Conservation (phyloP, 140 eudicot genomes). For the Oenanthe javanica region DNA sequence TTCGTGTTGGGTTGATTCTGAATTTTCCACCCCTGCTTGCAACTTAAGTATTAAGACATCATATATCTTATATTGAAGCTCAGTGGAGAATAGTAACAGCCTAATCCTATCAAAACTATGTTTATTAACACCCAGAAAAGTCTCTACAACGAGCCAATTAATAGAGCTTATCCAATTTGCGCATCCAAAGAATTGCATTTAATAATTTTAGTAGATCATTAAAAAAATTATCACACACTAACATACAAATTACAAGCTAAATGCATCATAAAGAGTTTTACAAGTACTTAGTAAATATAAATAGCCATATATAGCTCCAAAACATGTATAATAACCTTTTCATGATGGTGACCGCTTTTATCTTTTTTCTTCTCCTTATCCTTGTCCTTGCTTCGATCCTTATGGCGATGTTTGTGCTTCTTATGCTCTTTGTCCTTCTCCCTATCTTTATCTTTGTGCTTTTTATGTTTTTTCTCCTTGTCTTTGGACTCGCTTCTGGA, state of each 20-base stretch:
- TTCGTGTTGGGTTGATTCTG: too few relatives aligned
- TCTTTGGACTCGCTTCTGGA: conserved; percentile 63
- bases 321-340: conserved; percentile 44
- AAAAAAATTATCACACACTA: not conserved
- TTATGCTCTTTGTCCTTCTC: conserved; percentile 85
- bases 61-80: too few relatives aligned
- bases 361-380: conserved; percentile 73
- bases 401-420: conserved; percentile 82
- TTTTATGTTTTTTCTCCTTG: conserved; percentile 79
- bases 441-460: conserved; percentile 71
- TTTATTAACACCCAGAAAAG: not conserved
- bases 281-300: not conserved
- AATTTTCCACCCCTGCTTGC: too few relatives aligned
- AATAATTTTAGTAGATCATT: not conserved
- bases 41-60: too few relatives aligned
- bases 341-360: conserved; percentile 51
- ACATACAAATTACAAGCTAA: not conserved
- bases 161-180: not conserved
- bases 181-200: not conserved
- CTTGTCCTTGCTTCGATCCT: conserved; percentile 69
- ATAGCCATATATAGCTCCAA: not conserved
- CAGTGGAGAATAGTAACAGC: not conserved
- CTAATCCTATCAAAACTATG: not conserved
- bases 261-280: not conserved
- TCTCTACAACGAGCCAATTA: not conserved